Evolutionary conservation across 495 filamentous ascomycete species (phyloP).

Genomic region (Margaritispora aquatica): DNA sequence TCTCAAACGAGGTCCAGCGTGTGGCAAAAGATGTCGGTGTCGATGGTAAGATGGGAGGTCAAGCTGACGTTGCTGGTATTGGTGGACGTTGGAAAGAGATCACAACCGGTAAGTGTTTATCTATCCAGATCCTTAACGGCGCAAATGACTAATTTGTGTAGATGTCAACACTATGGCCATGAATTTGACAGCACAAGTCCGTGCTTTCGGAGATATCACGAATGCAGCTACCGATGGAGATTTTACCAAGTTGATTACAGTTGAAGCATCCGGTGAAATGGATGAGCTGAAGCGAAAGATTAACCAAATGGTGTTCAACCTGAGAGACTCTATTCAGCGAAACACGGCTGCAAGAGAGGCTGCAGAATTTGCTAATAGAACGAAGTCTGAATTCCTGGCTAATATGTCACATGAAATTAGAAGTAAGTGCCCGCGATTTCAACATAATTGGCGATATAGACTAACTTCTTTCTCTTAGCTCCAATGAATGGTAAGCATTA

Average conservation of each 20-base stretch:
- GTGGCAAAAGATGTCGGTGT: slow-evolving; percentile 97
- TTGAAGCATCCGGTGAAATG: slow-evolving; percentile 98
- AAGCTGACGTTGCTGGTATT: slow-evolving; percentile 90
- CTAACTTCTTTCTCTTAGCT: no score
- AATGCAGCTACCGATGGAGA: slow-evolving; percentile 95
- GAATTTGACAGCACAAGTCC: slow-evolving; percentile 95
- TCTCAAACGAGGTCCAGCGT: slow-evolving; percentile 94
- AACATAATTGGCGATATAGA: no score
- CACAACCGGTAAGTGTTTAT: slow-evolving; percentile 53
- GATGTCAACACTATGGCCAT: slow-evolving; percentile 99
- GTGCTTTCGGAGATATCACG: slow-evolving; percentile 96
- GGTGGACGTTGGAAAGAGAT: slow-evolving; percentile 98
- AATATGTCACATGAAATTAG: slow-evolving; percentile 99
- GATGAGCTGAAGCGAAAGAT: slow-evolving; percentile 99
- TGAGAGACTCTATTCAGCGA: slow-evolving; percentile 93
- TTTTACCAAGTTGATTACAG: slow-evolving; percentile 95
- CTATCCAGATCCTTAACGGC: background rate
- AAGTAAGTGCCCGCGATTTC: no score
- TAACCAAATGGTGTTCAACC: slow-evolving; percentile 96
- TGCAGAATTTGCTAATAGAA: slow-evolving; percentile 95
- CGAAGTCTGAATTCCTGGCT: slow-evolving; percentile 96
- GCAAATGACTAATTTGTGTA: slow-evolving; percentile 7
- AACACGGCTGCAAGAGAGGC: slow-evolving; percentile 97
- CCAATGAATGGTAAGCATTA: slow-evolving; percentile 54
- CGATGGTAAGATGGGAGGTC: slow-evolving; percentile 97